Evolutionary conservation across 768 basidiomycete genomes (phyloP).

Genomic region (Leccinum incarnatum): DNA sequence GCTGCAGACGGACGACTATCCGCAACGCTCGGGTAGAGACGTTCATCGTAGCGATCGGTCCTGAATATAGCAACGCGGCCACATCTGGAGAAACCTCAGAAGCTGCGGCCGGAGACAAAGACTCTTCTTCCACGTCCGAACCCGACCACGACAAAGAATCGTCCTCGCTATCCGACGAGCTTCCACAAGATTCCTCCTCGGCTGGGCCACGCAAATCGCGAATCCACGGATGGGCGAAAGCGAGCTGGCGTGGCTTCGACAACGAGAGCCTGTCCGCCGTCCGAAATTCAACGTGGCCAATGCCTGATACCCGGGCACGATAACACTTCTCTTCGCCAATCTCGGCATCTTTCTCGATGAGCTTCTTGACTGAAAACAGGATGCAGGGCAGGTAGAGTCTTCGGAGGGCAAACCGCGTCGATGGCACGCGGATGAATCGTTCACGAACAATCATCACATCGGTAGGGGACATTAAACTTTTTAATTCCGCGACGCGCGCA

Average conservation of each 20-base stretch:
- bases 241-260: neutral
- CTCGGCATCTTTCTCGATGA: neutral
- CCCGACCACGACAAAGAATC: neutral
- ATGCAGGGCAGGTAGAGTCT: slow-evolving; percentile 12
- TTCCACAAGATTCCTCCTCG: neutral
- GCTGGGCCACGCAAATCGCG: slow-evolving; percentile 3
- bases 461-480: neutral
- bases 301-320: neutral
- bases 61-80: neutral
- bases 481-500: neutral
- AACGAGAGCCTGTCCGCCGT: neutral
- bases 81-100: neutral
- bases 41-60: neutral
- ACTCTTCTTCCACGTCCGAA: neutral
- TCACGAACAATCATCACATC: neutral
- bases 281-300: slow-evolving; percentile 4
- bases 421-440: neutral
- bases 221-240: slow-evolving; percentile 15
- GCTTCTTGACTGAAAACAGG: slow-evolving; percentile 2
- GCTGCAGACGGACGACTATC: slow-evolving; percentile 4
- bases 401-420: neutral
- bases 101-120: neutral
- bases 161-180: neutral
- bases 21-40: slow-evolving; percentile 2
- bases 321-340: neutral